Percentiles rank a stretch among this genome's conserved stretches.
Evolutionary conservation across 805 yeast species (phyloP).

Genomic region (Kregervanrija pseudodelftensis): DNA sequence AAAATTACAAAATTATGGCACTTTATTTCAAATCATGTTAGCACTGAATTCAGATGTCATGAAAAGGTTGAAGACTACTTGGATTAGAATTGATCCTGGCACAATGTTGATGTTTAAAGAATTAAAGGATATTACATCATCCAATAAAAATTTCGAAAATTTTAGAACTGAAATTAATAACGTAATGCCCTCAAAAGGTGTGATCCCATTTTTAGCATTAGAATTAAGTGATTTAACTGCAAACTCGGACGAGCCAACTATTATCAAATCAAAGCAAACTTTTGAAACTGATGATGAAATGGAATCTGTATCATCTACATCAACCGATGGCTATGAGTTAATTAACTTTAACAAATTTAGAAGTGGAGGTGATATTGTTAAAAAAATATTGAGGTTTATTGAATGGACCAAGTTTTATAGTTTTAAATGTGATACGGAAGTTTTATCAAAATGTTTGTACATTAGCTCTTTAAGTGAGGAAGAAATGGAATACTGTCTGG

Average conservation of each 20-base stretch:
- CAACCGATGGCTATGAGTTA: slow-evolving; percentile 30
- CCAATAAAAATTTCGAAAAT: slow-evolving; percentile 62
- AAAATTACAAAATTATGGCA: slow-evolving; percentile 70
- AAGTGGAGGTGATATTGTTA: slow-evolving; percentile 68
- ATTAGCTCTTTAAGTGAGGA: slow-evolving; percentile 66
- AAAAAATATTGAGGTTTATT: slow-evolving; percentile 68
- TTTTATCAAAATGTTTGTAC: slow-evolving; percentile 79
- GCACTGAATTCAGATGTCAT: slow-evolving; percentile 69
- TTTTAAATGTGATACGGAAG: slow-evolving; percentile 48
- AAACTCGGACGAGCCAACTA: slow-evolving; percentile 57
- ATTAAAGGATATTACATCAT: slow-evolving; percentile 65
- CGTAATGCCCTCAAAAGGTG: slow-evolving; percentile 59
- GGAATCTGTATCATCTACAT: slow-evolving; percentile 4
- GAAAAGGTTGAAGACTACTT: slow-evolving; percentile 55
- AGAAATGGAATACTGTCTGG: slow-evolving; percentile 48
- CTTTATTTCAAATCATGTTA: slow-evolving; percentile 78
- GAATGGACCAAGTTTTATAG: slow-evolving; percentile 76
- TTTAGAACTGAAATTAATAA: slow-evolving; percentile 54
- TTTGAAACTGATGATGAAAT: slow-evolving; percentile 6
- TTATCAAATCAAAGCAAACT: slow-evolving; percentile 23
- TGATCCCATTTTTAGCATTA: slow-evolving; percentile 85
- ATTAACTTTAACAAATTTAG: slow-evolving; percentile 76
- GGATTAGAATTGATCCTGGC: slow-evolving; percentile 67
- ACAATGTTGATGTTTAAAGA: slow-evolving; percentile 62
- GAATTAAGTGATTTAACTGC: slow-evolving; percentile 77